phyloP scores from a whole-genome alignment of 2,329 filamentous ascomycete species.

The Aureobasidium pullulans region DNA sequence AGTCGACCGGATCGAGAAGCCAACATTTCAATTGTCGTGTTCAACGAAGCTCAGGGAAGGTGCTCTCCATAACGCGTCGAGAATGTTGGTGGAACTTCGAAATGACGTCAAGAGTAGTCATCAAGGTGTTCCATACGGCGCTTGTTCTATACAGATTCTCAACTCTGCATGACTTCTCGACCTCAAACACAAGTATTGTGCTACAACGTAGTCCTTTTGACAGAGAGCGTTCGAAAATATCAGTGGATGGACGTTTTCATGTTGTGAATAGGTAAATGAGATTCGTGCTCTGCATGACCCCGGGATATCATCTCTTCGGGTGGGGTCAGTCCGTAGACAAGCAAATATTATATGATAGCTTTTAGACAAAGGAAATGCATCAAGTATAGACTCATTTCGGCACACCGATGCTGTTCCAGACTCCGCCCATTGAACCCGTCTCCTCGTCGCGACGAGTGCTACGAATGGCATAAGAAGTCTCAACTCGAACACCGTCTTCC shows the following conservation, averaged over 20 bases:
- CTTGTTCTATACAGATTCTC: neutral
- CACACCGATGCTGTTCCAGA: conserved; percentile 2
- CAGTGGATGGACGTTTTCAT: no score
- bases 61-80: neutral
- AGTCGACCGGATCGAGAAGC: neutral
- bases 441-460: conserved; percentile 3
- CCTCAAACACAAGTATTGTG: neutral
- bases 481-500: neutral
- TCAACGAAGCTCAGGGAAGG: neutral
- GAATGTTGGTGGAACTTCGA: neutral
- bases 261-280: neutral
- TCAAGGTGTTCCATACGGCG: neutral
- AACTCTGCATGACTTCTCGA: neutral
- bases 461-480: conserved; percentile 4
- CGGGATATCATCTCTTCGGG: neutral
- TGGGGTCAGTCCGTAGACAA: neutral
- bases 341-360: neutral
- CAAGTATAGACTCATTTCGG: neutral
- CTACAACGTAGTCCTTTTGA: neutral
- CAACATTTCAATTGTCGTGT: neutral
- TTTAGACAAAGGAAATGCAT: neutral
- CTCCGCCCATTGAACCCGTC: neutral
- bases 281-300: conserved; percentile 1
- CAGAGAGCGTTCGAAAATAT: neutral
- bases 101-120: neutral